A percentile compares a stretch with the other conserved stretches of the same genome.
Evolutionary conservation across 441 rosid species (phyloP).

Genomic region (Geranium incanum): DNA sequence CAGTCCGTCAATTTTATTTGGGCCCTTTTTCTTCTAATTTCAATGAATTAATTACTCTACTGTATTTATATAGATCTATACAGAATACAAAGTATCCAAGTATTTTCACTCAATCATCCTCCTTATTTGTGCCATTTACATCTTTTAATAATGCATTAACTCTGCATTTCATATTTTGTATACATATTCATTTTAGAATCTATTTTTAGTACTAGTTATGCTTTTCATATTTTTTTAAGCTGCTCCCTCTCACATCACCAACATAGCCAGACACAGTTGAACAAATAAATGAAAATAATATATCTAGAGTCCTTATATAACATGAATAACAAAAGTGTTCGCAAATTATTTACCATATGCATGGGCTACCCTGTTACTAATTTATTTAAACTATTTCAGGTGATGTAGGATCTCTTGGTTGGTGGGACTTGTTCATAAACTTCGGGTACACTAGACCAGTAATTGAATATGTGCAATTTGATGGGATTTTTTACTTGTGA

Average conservation of each 20-base stretch:
- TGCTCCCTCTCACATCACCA: not conserved
- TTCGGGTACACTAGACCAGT: slow-evolving; percentile 44
- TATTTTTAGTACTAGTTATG: too few relatives aligned
- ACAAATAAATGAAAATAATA: not conserved
- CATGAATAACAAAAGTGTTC: not conserved
- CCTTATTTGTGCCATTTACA: not conserved
- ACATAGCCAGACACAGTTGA: not conserved
- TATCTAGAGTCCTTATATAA: not conserved
- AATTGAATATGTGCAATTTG: not conserved
- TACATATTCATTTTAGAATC: not conserved
- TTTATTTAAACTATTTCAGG: slow-evolving; percentile 38
- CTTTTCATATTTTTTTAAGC: not conserved
- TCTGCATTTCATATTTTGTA: not conserved
- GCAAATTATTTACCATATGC: too few relatives aligned
- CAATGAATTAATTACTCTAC: too few relatives aligned
- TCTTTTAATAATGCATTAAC: not conserved
- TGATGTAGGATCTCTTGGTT: slow-evolving; percentile 78
- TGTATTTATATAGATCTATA: not conserved
- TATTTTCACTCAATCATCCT: not conserved
- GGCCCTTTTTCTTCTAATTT: too few relatives aligned
- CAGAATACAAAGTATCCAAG: not conserved
- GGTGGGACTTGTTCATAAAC: slow-evolving; percentile 98
- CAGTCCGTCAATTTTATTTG: too few relatives aligned
- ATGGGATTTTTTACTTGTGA: not conserved
- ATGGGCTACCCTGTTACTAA: not conserved